Conservation (phyloP, 2,329 filamentous ascomycete species). For the Septoria petroselini region DNA sequence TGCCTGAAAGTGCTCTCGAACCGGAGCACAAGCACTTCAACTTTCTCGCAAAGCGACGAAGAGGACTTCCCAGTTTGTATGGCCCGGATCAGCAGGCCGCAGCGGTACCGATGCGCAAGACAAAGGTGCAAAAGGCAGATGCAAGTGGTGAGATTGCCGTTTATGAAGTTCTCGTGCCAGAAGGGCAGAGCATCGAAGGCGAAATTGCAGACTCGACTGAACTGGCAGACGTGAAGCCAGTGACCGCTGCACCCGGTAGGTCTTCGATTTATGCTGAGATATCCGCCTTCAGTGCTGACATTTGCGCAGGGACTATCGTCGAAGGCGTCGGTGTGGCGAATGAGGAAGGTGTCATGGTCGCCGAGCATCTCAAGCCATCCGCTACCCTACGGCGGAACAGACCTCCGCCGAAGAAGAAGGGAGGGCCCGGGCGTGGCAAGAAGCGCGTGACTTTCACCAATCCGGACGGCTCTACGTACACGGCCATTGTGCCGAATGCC, state of each 20-base stretch:
- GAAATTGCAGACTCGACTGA: constrained; percentile 66
- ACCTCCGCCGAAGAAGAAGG: constrained; percentile 73
- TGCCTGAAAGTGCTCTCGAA: constrained; percentile 57
- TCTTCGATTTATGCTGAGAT: not conserved
- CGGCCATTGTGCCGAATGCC: constrained; percentile 39
- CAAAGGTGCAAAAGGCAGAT: constrained; percentile 72
- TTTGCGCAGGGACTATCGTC: constrained; percentile 46
- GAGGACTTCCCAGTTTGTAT: constrained; percentile 56
- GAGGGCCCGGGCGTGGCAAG: constrained; percentile 76
- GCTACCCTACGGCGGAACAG: constrained; percentile 58
- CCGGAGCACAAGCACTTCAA: constrained; percentile 53
- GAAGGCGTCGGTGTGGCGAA: constrained; percentile 61
- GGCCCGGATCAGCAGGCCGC: constrained; percentile 34
- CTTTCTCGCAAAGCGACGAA: constrained; percentile 60
- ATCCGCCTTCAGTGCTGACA: not conserved
- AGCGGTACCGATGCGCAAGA: constrained; percentile 62
- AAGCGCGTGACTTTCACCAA: constrained; percentile 63
- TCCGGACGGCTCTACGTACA: constrained; percentile 44
- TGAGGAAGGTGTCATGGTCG: constrained; percentile 58
- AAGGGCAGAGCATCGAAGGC: constrained; percentile 75
- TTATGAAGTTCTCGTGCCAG: constrained; percentile 76
- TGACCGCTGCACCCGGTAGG: constrained; percentile 53
- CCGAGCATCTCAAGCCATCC: constrained; percentile 36
- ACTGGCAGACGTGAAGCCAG: constrained; percentile 44
- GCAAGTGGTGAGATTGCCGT: constrained; percentile 75